Evolutionary conservation across 169 alveolate genomes (phyloP), one percentile per base, ranked within the genome.

Genomic region (Cryptosporidium viatorum): DNA sequence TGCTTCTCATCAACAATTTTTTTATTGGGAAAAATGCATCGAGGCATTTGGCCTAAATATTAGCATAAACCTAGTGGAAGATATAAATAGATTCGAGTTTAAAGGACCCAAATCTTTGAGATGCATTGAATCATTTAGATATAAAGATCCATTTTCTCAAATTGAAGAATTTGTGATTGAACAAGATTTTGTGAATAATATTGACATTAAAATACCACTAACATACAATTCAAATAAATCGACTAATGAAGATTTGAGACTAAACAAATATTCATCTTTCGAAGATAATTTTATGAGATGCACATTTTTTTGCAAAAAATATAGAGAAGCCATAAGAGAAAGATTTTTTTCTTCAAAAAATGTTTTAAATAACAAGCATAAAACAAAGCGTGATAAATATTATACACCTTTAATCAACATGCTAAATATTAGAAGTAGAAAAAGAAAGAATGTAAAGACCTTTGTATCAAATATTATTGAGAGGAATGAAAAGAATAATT

Each of bases 11-110:
- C 69, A 80, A 80, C 62, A 45, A 26, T 59, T 80, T 29, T 16
- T 41, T n/a, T 80, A 80, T 80, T 41, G 55, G 75, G 75, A 80
- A 60, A 65, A 59, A 21, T 80, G 89, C 26, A 80, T 80, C 45
- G 41, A 59, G 29, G 9, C 43, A 16, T 62, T 58, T 16, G 35
- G 41, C 9, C 21, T 80, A 41, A 62, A 65, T 29, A 43, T 80
- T 23, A 3, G 41, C 1, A 80, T 80, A 59, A 21, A 21, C 23
- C 39, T 80, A 9, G 45, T 80, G 7, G 89, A 80, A 50, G 89
- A 80, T 62, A 10, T 80, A 39, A 80, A 80, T 65, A 59, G 89
- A 45, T 43, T 80, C 9, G 89, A 80, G 62, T 60, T 80, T 29
- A 7, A 41, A 29, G 89, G 89, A 2, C 73, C 73, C 7, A 80